Evolutionary conservation across 805 yeast genomes (phyloP).

Genomic region (Candida pseudoglaebosa): DNA sequence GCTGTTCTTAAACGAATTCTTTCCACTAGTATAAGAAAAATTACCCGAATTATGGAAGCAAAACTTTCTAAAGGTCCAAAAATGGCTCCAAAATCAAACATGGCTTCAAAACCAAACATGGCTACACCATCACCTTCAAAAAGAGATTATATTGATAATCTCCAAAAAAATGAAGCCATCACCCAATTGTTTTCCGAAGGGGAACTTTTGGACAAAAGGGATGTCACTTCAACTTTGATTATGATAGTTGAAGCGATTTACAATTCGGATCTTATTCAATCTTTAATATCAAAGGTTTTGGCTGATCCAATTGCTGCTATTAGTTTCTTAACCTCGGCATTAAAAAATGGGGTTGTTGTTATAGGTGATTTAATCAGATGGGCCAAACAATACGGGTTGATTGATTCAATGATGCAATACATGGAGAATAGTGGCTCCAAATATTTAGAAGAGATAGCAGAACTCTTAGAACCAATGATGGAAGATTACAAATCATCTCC

Average conservation of each 20-base stretch:
- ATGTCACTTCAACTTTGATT: constrained; percentile 23
- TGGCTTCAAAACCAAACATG: constrained; percentile 9
- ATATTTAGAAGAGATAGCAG: constrained; percentile 12
- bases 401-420: constrained; percentile 22
- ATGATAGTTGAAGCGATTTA: constrained; percentile 26
- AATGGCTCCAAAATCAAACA: constrained; percentile 5
- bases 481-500: not conserved
- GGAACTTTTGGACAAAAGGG: constrained; percentile 36
- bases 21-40: constrained; percentile 20
- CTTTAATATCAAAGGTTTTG: constrained; percentile 29
- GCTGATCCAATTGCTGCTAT: constrained; percentile 35
- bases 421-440: constrained; percentile 24
- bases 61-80: constrained; percentile 16
- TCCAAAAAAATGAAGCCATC: constrained; percentile 14
- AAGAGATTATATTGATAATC: constrained; percentile 6
- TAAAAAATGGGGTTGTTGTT: constrained; percentile 29
- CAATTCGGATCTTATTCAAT: constrained; percentile 30
- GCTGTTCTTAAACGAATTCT: constrained; percentile 31
- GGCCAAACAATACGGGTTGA: constrained; percentile 35
- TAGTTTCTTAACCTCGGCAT: constrained; percentile 28
- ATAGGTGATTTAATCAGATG: constrained; percentile 33
- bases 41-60: not conserved
- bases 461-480: not conserved
- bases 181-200: constrained; percentile 9
- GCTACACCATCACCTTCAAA: constrained; percentile 4